Conservation (phyloP, 192 early-diverging fungal genomes). For the Kappamyces sp. region DNA sequence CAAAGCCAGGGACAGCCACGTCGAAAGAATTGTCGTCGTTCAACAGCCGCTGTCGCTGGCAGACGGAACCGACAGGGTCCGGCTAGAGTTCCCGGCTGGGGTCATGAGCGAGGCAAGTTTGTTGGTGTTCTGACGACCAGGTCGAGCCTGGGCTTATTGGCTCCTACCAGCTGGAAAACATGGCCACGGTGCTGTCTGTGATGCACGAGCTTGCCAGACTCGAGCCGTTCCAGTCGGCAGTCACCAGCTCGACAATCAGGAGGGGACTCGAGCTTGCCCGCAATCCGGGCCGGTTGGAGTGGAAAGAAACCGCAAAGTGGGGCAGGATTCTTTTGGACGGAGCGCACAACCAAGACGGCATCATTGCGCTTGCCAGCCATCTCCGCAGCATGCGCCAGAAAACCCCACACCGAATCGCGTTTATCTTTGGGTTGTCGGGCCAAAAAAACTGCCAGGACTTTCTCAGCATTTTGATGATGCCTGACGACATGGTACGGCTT, state of each 20-base stretch:
- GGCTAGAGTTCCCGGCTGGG: background rate
- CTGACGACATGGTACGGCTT: conserved; percentile 58
- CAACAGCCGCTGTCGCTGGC: conserved; percentile 5
- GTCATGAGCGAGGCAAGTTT: background rate
- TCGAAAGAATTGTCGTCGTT: background rate
- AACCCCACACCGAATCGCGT: conserved; percentile 42
- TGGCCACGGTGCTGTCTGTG: conserved; percentile 63
- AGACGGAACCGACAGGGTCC: background rate
- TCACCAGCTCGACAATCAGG: conserved; percentile 48
- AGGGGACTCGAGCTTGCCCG: conserved; percentile 59
- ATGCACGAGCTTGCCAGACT: conserved; percentile 46
- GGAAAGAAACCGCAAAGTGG: conserved; percentile 31
- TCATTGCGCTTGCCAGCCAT: conserved; percentile 58
- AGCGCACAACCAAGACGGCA: conserved; percentile 81
- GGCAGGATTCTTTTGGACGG: conserved; percentile 75
- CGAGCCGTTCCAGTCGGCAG: conserved; percentile 22
- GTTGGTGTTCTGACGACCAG: conserved; percentile 1
- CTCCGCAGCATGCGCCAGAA: conserved; percentile 34
- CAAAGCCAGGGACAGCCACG: too few relatives aligned
- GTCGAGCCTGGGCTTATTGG: conserved; percentile 48
- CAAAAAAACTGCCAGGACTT: conserved; percentile 63
- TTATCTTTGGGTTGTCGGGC: conserved; percentile 70
- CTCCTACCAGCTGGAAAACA: conserved; percentile 75
- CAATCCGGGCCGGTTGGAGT: conserved; percentile 85
- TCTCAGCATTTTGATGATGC: conserved; percentile 49